Conservation (phyloP, 345 rosid genomes). For the Eucalyptus coolabah region DNA sequence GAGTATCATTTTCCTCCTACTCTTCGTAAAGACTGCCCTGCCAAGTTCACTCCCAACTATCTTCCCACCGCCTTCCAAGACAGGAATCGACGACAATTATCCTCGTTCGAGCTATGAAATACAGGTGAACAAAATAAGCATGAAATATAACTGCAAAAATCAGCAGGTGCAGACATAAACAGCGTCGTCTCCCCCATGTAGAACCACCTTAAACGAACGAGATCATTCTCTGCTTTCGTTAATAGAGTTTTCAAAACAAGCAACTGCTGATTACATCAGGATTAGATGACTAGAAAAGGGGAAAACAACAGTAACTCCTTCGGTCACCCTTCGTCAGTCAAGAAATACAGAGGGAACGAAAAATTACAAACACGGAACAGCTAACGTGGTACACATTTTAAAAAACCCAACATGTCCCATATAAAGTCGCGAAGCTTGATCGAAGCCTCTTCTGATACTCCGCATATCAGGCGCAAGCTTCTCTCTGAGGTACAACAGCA, state of each 20-base stretch:
- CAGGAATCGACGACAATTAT: background rate
- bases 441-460: background rate
- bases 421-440: background rate
- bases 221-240: background rate
- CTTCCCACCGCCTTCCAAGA: background rate
- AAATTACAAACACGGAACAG: conserved; percentile 1
- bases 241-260: background rate
- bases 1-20: background rate
- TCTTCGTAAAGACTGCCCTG: background rate
- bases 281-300: background rate
- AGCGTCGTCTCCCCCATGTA: background rate
- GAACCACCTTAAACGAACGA: background rate
- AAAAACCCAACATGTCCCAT: background rate
- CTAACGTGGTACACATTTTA: background rate
- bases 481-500: conserved; percentile 7
- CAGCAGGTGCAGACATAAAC: background rate
- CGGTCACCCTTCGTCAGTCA: background rate
- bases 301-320: background rate
- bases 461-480: conserved; percentile 8
- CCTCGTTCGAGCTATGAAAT: background rate
- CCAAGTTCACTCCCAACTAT: background rate
- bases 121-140: background rate
- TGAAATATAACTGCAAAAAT: background rate
- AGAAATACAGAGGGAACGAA: conserved; percentile 14
- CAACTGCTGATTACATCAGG: background rate